These are phyloP conservation scores for peach (Prunus persica) DNA, from an alignment of 306 rosid species.

Conservation along the genomic window Prunus_persica_NCBIv2 NC_034009.1:26751501-26752000, in stretches of 20 bases:
- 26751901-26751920: not conserved
- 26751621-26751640: constrained; percentile 37
- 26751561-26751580: constrained; percentile 47
- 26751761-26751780: constrained; percentile 38
- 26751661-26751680: not conserved
- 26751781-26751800: constrained; percentile 24
- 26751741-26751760: not conserved
- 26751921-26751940: not conserved
- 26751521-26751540: constrained; percentile 39
- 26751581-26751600: constrained; percentile 46
- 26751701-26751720: not conserved
- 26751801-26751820: constrained; percentile 31
- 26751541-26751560: constrained; percentile 41
- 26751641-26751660: not conserved
- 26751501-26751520: constrained; percentile 49
- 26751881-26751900: not conserved
- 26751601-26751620: constrained; percentile 41
- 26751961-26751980: not conserved
- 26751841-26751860: not conserved
- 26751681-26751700: not conserved
- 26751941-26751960: not conserved
- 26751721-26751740: not conserved
- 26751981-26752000: constrained; percentile 11
- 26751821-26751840: constrained; percentile 25
- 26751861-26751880: not conserved